Evolutionary conservation across 2,329 filamentous ascomycete genomes (phyloP), one percentile per base, ranked within the genome.

Genomic region (Xylaria digitata): DNA sequence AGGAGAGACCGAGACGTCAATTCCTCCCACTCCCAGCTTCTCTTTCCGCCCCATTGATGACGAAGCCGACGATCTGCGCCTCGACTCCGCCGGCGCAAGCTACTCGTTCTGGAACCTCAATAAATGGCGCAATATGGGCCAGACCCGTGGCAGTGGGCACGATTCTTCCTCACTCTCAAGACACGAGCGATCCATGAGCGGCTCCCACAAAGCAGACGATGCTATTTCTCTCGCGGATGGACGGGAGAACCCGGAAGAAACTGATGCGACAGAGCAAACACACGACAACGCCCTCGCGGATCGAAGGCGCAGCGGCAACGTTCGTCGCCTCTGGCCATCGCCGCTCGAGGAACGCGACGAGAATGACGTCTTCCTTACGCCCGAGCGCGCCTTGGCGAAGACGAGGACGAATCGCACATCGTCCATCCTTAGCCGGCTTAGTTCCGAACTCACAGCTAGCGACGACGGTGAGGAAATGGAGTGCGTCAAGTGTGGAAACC

Each of bases 401-500:
- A 55, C 53, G 21, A 30, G 53, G 53, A 43, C 53, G 9, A 59
- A 65, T 19, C 70, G 63, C 46, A 79, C 79, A 32, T 71, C 77
- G 6, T 89, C 84, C 17, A 75, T 79, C 8, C 80, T 83, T 1
- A 90, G 88, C 72, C 81, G 80, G 49, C 76, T 90, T 50, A 91
- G 86, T 74, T 89, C 85, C 68, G 86, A 88, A 70, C 81, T 82
- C 65, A 80, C 78, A 2, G 60, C 54, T 1, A 68, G 63, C 23
- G 83, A 84, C 21, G 82, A 82, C 21, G 82, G 79, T 17, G 82
- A 84, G 57, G 80, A 83, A 42, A 77, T 86, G 70, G 82, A 78
- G 26, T 92, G 90, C 73, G 79, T 81, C 23, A 83, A 83, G 66
- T 93, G 90, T 73, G 84, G 85, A 4, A 84, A 86, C 1, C 84